Evolutionary conservation across 371 early-diverging fungal genomes (phyloP), one percentile per base, ranked within the genome.

Genomic region (Apophysomyces variabilis): DNA sequence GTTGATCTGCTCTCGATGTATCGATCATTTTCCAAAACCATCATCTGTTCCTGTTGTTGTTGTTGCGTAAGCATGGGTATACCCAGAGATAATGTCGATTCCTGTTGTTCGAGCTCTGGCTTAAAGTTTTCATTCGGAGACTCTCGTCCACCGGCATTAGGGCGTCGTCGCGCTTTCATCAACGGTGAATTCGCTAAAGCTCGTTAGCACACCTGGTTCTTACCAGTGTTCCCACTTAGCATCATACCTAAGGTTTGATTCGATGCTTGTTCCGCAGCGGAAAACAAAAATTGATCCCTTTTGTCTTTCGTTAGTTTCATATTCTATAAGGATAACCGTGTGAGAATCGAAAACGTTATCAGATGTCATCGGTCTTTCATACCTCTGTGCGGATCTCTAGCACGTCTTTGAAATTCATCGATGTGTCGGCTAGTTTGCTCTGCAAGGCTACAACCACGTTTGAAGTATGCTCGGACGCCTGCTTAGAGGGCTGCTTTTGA

Each of bases 381-480:
- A 85, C 87, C 77, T 95, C 92, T 56, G 93, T 95, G 38, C 99
- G 83, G 37, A 97, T 87, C 73, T 99, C 97, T 60, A 99, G 75
- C 4, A 98, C 95, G 71, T 92, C 90, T 70, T 95, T 97, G 73
- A 99, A 99, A 21, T 84, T 87, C 79, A 92, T 90, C 6, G 92
- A 92, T 1, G 97, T 93, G 65, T 83, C 89, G 1, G 97, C 97
- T 47, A 99, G 79, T 76, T 90, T 93, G 61, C 94, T 90, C 77
- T 98, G 97, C 67, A 99, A 76, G 45, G 90, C 86, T 14, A 95
- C 88, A 18, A 99, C 94, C 11, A 99, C 92, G 70, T 94, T 94
- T n/a, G 90, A 76, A 11, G 94, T 91, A 82, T 99, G 99, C 69
- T 99, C 97, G 46, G 86, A 81, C 18, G 90, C 90, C 72, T 97